These are phyloP conservation scores for Metschnikowia chrysomelidarum DNA, from an alignment of 805 yeast species.

Conservation along the genomic window DNA sequence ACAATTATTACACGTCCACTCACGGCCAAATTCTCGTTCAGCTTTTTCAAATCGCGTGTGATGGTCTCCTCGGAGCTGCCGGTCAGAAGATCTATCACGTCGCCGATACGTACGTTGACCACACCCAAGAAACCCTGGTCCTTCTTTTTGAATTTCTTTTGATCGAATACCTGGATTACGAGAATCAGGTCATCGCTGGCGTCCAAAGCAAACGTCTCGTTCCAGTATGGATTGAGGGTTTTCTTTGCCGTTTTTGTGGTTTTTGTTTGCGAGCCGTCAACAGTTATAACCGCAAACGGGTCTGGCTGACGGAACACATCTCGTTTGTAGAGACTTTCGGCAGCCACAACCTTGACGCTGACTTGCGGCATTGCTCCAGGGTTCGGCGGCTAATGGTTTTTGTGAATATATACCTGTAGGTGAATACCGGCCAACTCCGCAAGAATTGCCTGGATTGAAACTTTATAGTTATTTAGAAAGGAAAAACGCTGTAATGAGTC, in stretches of 20 bases:
- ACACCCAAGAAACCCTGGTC: slow-evolving; percentile 99
- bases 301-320: slow-evolving; percentile 96
- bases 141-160: slow-evolving; percentile 94
- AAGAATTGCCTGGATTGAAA: no score
- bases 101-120: slow-evolving; percentile 86
- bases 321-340: slow-evolving; percentile 91
- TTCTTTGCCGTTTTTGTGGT: slow-evolving; percentile 92
- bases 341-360: slow-evolving; percentile 82
- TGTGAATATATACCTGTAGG: no score
- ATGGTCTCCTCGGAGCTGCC: slow-evolving; percentile 71
- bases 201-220: slow-evolving; percentile 79
- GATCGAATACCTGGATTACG: slow-evolving; percentile 94
- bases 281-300: slow-evolving; percentile 95
- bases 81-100: slow-evolving; percentile 68
- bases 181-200: slow-evolving; percentile 79
- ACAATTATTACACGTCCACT: slow-evolving; percentile 87
- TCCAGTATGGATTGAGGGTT: slow-evolving; percentile 97
- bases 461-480: no score
- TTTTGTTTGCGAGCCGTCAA: slow-evolving; percentile 96
- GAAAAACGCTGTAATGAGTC: no score
- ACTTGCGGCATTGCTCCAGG: slow-evolving; percentile 36
- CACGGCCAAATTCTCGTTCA: slow-evolving; percentile 90
- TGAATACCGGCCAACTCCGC: no score
- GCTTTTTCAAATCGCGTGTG: slow-evolving; percentile 86
- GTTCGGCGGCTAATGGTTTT: no score